Percentiles rank a stretch among this genome's conserved stretches.
phyloP scores from a whole-genome alignment of 805 yeast species.

The Schwanniomyces pseudopolymorphus region DNA sequence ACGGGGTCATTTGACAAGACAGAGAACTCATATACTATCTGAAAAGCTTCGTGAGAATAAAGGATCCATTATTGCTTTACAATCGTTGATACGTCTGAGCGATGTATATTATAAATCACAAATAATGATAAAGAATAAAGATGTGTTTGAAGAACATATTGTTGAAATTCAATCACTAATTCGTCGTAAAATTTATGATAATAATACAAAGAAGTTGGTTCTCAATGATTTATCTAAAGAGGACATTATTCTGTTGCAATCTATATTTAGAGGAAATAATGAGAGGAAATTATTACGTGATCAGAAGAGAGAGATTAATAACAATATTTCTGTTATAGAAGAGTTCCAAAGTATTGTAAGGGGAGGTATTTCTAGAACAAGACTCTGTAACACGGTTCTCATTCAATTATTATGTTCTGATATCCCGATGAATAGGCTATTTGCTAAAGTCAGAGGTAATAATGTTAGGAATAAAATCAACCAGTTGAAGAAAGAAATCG shows the following conservation, averaged over 20 bases:
- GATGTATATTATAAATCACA: slow-evolving; percentile 17
- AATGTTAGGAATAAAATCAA: slow-evolving; percentile 28
- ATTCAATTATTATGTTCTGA: slow-evolving; percentile 43
- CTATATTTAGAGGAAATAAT: slow-evolving; percentile 36
- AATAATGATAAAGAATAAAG: slow-evolving; percentile 21
- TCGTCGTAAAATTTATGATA: slow-evolving; percentile 23
- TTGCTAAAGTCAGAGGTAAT: slow-evolving; percentile 47
- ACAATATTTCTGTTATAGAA: neutral
- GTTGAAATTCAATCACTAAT: slow-evolving; percentile 29
- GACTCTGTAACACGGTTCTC: slow-evolving; percentile 42
- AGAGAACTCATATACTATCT: slow-evolving; percentile 8
- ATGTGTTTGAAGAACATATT: slow-evolving; percentile 19
- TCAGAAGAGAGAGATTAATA: slow-evolving; percentile 7
- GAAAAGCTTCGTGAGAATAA: slow-evolving; percentile 8
- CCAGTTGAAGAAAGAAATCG: slow-evolving; percentile 13
- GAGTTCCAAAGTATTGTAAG: slow-evolving; percentile 45
- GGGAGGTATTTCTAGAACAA: slow-evolving; percentile 45
- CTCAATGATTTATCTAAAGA: slow-evolving; percentile 17
- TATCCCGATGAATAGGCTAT: slow-evolving; percentile 31
- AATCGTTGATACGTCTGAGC: slow-evolving; percentile 32
- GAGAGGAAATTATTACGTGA: slow-evolving; percentile 22
- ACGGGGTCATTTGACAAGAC: slow-evolving; percentile 41
- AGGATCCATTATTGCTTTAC: slow-evolving; percentile 31
- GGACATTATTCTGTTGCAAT: slow-evolving; percentile 33
- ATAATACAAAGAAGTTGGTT: slow-evolving; percentile 11